A percentile compares a stretch with the other conserved stretches of the same genome.
Evolutionary conservation across 306 rosid species (phyloP).

Genomic region (Acacia melanoxylon): DNA sequence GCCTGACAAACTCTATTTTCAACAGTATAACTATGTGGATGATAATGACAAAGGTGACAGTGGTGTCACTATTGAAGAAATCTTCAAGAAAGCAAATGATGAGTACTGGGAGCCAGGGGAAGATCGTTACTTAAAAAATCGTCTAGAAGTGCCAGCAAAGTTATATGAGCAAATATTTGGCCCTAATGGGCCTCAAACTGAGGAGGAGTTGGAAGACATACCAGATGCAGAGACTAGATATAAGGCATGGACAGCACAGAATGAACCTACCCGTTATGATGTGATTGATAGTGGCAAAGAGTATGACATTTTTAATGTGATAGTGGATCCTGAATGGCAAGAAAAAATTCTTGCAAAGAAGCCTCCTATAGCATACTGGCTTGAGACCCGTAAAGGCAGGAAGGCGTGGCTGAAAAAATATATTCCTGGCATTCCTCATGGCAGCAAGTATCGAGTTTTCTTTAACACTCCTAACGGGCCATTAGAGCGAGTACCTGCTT

Average conservation of each 20-base stretch:
- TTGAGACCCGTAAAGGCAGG: slow-evolving; percentile 95
- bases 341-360: slow-evolving; percentile 59
- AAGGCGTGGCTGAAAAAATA: slow-evolving; percentile 92
- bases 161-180: slow-evolving; percentile 90
- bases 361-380: slow-evolving; percentile 88
- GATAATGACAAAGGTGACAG: slow-evolving; percentile 96
- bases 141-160: slow-evolving; percentile 77
- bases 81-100: slow-evolving; percentile 75
- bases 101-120: slow-evolving; percentile 98
- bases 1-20: slow-evolving; percentile 90
- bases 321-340: slow-evolving; percentile 63
- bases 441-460: slow-evolving; percentile 93
- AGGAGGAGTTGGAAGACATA: slow-evolving; percentile 76
- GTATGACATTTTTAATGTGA: slow-evolving; percentile 74
- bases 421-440: slow-evolving; percentile 82
- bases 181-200: slow-evolving; percentile 93
- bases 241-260: slow-evolving; percentile 73
- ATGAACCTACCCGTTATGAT: slow-evolving; percentile 66
- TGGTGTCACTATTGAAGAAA: slow-evolving; percentile 77
- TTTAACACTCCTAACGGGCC: slow-evolving; percentile 93
- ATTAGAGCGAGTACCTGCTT: slow-evolving; percentile 93
- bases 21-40: slow-evolving; percentile 86
- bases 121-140: slow-evolving; percentile 74
- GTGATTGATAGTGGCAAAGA: slow-evolving; percentile 81
- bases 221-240: slow-evolving; percentile 94